phyloP scores from a whole-genome alignment of 768 basidiomycete species.

The Leccinum broughii region DNA sequence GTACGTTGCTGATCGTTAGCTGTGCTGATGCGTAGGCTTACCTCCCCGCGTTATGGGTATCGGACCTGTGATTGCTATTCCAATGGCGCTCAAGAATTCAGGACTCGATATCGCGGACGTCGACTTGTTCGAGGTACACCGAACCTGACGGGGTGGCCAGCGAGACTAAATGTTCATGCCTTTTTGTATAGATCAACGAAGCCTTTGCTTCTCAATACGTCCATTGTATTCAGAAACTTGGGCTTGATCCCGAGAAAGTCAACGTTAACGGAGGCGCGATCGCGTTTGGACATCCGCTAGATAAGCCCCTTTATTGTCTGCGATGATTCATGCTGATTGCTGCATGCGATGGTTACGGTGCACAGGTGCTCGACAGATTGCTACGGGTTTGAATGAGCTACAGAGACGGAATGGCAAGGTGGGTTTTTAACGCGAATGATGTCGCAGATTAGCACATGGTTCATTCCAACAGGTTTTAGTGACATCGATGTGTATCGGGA shows the following conservation, averaged over 20 bases:
- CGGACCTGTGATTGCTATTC: conserved; percentile 84
- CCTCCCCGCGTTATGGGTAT: conserved; percentile 87
- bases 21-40: conserved; percentile 43
- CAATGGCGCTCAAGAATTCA: conserved; percentile 63
- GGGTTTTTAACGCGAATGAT: conserved; percentile 3
- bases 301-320: conserved; percentile 44
- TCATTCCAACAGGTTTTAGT: conserved; percentile 58
- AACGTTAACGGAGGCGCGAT: conserved; percentile 93
- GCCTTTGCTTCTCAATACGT: conserved; percentile 86
- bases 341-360: conserved; percentile 48
- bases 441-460: background rate
- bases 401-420: conserved; percentile 70
- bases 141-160: background rate
- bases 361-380: conserved; percentile 84
- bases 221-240: conserved; percentile 68
- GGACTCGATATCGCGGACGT: conserved; percentile 71
- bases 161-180: background rate
- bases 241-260: conserved; percentile 62
- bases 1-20: background rate
- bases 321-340: conserved; percentile 9
- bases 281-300: conserved; percentile 81
- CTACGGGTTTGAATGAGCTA: conserved; percentile 77
- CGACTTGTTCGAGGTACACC: conserved; percentile 72
- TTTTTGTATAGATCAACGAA: conserved; percentile 71
- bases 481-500: conserved; percentile 88